Base-by-base conservation (phyloP, 805 yeast genomes). In the Ogataea populi-albae region DNA sequence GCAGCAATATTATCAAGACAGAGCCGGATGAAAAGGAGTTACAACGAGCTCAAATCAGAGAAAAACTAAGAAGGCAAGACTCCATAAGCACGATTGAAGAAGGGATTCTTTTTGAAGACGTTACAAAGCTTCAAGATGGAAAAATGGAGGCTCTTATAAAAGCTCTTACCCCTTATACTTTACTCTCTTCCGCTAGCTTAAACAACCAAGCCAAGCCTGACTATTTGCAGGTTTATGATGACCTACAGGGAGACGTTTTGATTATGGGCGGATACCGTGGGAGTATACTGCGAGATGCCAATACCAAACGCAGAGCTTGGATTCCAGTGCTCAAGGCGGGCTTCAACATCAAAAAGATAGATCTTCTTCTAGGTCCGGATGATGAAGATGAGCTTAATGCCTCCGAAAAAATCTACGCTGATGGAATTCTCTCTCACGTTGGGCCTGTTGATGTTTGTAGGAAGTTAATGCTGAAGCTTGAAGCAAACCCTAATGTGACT, bases 191-290 rank as follows among this genome's bases (percentile, higher is more conserved):
- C 16, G 16, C 30, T 6, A 17, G 21, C 6, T 10, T 19, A 10
- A 27, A 15, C 14, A 32, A 43, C 28, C 44, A 46, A 19, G 46
- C 43, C 17, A 55, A 54, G 30, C 65, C 66, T 6, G 61, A 59
- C 22, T 46, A 53, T 35, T 72, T 73, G 20, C 54, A 72, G 1
- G 66, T 80, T 2, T 82, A 69, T 68, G 71, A 73, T 40, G 73
- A 73, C 17, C 47, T 87, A 1, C 80, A 78, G 16, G 96, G 96
- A 4, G 88, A 88, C 52, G 69, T 89, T 2, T 75, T 89, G 2
- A 66, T 89, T 2, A 40, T 89, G 58, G 96, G 96, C 4, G 97
- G 97, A 0, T 89, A 84, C 59, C 68, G 97, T 49, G 97, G 97
- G 2, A 77, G 87, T 29, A 74, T 82, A 4, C 61, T 89, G 34